These are phyloP conservation scores for Marasmius sp. DNA, from an alignment of 1,284 basidiomycete species.

Conservation along the genomic window DNA sequence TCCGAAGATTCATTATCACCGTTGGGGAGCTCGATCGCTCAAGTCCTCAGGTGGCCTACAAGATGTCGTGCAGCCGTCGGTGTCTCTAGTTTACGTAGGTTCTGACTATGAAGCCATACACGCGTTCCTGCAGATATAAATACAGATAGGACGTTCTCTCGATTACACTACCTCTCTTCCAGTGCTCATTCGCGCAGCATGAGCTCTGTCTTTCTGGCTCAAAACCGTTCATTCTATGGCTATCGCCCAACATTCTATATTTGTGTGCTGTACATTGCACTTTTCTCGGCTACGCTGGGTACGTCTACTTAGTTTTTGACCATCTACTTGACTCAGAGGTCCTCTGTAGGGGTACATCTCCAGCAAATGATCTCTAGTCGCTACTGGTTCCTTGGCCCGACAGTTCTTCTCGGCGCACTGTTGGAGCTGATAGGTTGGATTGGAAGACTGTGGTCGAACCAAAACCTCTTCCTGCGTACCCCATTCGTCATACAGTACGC, in stretches of 20 bases:
- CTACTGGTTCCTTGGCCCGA: slow-evolving; percentile 55
- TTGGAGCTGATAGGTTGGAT: slow-evolving; percentile 54
- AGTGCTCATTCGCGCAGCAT: no score
- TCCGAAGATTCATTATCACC: no score
- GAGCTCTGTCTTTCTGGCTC: no score
- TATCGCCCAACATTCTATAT: slow-evolving; percentile 41
- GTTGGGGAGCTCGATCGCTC: no score
- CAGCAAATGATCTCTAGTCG: slow-evolving; percentile 40
- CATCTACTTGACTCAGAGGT: background rate
- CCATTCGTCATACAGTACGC: slow-evolving; percentile 37
- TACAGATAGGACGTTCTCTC: no score
- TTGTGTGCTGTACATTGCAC: slow-evolving; percentile 34
- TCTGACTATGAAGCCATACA: no score
- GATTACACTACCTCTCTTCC: no score
- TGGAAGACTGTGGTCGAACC: slow-evolving; percentile 36
- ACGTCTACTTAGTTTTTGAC: slow-evolving; percentile 9
- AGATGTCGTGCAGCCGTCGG: no score
- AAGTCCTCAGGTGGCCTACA: no score
- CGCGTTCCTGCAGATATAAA: no score
- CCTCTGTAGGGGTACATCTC: slow-evolving; percentile 37
- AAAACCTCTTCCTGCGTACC: slow-evolving; percentile 17
- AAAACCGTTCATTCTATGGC: slow-evolving; percentile 27
- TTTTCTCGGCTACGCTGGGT: slow-evolving; percentile 42
- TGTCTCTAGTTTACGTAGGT: no score
- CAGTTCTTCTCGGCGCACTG: slow-evolving; percentile 47